These are phyloP conservation scores for Fusarium acutatum DNA, from an alignment of 2,329 filamentous ascomycete genomes.

Conservation along the genomic window DNA sequence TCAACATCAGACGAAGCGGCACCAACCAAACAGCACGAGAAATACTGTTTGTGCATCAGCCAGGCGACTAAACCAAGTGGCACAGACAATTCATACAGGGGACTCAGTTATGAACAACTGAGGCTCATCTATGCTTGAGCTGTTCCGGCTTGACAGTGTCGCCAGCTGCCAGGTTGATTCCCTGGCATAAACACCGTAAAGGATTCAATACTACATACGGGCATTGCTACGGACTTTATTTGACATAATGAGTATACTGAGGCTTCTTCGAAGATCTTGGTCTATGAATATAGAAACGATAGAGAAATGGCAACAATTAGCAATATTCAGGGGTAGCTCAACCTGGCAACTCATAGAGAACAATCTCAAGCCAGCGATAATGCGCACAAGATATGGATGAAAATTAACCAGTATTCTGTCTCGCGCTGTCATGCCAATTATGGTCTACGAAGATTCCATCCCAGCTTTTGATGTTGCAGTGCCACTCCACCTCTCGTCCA, in stretches of 20 bases:
- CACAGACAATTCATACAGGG: not conserved
- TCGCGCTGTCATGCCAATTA: not conserved
- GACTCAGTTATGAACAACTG: too few relatives aligned
- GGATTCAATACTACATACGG: too few relatives aligned
- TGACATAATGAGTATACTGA: too few relatives aligned
- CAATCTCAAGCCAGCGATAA: too few relatives aligned
- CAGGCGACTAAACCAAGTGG: not conserved
- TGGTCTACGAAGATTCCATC: not conserved
- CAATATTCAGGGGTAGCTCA: not conserved
- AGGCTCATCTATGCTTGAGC: not conserved
- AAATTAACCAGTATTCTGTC: rapidly evolving
- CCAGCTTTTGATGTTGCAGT: not conserved
- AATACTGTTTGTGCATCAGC: not conserved
- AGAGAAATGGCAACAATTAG: not conserved
- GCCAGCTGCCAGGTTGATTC: constrained; percentile 1
- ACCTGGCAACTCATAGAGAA: not conserved
- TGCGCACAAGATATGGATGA: not conserved
- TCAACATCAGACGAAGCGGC: not conserved
- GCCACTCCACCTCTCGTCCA: not conserved
- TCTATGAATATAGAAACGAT: not conserved
- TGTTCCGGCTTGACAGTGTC: not conserved
- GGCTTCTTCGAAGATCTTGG: rapidly evolving
- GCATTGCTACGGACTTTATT: not conserved
- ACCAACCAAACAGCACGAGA: constrained; percentile 6
- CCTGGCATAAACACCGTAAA: not conserved